A percentile compares a stretch with the other conserved stretches of the same genome.
phyloP scores from a whole-genome alignment of 306 rosid species.

The Abrus pulchellus region DNA sequence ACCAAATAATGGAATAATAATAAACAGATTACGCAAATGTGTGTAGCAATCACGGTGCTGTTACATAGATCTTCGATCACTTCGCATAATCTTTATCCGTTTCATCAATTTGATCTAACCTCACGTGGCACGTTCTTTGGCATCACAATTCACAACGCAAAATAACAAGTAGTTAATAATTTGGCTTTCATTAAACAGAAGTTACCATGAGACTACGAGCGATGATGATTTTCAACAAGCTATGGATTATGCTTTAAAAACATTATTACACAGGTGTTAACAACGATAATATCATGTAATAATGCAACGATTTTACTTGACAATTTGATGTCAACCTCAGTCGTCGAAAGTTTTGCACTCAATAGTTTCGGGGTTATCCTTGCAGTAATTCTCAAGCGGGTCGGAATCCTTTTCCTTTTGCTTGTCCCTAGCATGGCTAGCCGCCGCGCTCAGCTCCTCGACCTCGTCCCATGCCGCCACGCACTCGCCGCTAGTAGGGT shows the following conservation, averaged over 20 bases:
- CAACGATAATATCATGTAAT: conserved; percentile 23
- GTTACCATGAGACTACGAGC: not conserved
- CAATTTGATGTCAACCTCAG: conserved; percentile 40
- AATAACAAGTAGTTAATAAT: not conserved
- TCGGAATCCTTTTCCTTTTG: conserved; percentile 71
- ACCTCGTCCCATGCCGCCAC: conserved; percentile 99
- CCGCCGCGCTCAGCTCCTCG: conserved; percentile 99
- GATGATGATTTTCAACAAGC: not conserved
- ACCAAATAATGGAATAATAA: not conserved
- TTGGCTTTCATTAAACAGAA: not conserved
- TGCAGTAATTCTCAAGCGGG: conserved; percentile 80
- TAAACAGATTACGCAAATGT: not conserved
- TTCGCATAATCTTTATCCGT: not conserved
- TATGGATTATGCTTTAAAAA: not conserved
- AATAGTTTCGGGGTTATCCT: conserved; percentile 83
- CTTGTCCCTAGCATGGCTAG: conserved; percentile 84
- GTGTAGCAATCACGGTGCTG: not conserved
- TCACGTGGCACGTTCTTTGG: not conserved
- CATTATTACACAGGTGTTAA: not conserved
- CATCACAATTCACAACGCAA: not conserved
- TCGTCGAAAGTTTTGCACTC: conserved; percentile 94
- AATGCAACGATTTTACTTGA: conserved; percentile 24
- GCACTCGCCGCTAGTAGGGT: conserved; percentile 84
- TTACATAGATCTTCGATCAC: not conserved
- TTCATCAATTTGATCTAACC: not conserved